phyloP scores from a whole-genome alignment of 2,329 filamentous ascomycete species.

The Rutstroemia sp. region DNA sequence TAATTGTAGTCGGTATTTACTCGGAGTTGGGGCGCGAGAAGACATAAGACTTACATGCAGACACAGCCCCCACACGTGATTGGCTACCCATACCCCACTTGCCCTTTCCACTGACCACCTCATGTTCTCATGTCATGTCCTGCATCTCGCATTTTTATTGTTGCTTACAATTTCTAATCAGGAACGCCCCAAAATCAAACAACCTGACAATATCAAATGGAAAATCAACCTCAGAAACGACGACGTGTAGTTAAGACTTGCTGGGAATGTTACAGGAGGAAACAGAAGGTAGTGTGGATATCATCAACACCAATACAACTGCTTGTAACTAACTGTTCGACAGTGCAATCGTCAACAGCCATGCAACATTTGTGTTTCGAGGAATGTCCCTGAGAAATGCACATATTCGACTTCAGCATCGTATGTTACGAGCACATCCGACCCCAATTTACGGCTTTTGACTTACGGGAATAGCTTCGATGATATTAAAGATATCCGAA shows the following conservation, averaged over 20 bases:
- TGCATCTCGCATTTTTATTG: too few relatives aligned
- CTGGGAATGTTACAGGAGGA: slow-evolving; percentile 39
- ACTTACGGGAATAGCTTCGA: background rate
- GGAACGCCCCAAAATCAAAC: too few relatives aligned
- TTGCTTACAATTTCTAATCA: too few relatives aligned
- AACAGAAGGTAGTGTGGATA: slow-evolving; percentile 10
- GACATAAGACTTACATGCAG: too few relatives aligned
- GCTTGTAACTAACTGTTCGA: background rate
- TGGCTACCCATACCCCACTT: too few relatives aligned
- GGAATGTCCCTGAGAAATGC: slow-evolving; percentile 44
- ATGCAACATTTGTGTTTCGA: slow-evolving; percentile 22
- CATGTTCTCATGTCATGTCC: too few relatives aligned
- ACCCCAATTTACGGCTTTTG: background rate
- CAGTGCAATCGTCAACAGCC: slow-evolving; percentile 10
- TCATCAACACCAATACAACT: background rate
- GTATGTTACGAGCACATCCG: slow-evolving; percentile 36
- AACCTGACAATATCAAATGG: background rate
- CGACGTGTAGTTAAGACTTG: slow-evolving; percentile 52
- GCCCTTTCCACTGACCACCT: too few relatives aligned
- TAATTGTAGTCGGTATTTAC: too few relatives aligned
- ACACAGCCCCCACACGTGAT: too few relatives aligned
- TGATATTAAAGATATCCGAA: background rate
- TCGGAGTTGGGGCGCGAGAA: too few relatives aligned
- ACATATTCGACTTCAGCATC: slow-evolving; percentile 46
- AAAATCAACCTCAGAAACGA: slow-evolving; percentile 34